Base-by-base conservation (phyloP, 352 stramenopile species). In the Phytopythium sindhum region DNA sequence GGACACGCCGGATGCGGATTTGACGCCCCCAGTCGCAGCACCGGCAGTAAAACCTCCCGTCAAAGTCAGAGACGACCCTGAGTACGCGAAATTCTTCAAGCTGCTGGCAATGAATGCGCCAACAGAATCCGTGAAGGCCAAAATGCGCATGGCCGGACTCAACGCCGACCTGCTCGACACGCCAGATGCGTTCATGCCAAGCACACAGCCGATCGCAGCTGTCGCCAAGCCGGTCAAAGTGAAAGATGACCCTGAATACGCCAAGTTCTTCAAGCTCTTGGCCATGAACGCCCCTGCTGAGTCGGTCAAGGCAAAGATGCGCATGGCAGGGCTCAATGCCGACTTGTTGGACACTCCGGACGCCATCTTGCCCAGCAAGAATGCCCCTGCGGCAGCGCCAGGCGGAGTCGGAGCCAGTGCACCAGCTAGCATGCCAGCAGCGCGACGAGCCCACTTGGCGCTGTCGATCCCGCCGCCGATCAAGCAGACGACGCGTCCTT, bases 11-110 rank as follows among this genome's bases (percentile, higher is more conserved):
- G 83, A 90, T 5, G 75, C 71, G 2, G 33, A 39, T 14, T 52
- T 72, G n/a, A 37, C 86, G 48, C 65, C 74, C 41, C 17, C 26
- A 19, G 23, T 50, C 21, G 41, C 59, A 2, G 64, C 70, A 26
- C 12, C 70, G 12, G 33, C 33, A 11, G 33, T 14, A 39, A 39
- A 39, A 39, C 33, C 33, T 39, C 61, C 66, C 59, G 66, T 81
- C 3, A 73, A 79, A 24, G 75, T 88, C 19, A 89, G 86, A 53
- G 78, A 91, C 44, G 74, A 89, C 37, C 80, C 80, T 2, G 75
- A 77, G 31, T 89, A 88, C 44, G 73, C 83, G 4, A 88, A 89
- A 39, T 91, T 87, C 58, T 91, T 91, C 67, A 91, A 90, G 54
- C 63, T 91, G 6, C 64, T 86, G 10, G 60, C 68, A 0, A 91